These are phyloP conservation scores for Jimgerdemannia lactiflua DNA, from an alignment of 192 early-diverging fungal genomes.

Conservation along the genomic window DNA sequence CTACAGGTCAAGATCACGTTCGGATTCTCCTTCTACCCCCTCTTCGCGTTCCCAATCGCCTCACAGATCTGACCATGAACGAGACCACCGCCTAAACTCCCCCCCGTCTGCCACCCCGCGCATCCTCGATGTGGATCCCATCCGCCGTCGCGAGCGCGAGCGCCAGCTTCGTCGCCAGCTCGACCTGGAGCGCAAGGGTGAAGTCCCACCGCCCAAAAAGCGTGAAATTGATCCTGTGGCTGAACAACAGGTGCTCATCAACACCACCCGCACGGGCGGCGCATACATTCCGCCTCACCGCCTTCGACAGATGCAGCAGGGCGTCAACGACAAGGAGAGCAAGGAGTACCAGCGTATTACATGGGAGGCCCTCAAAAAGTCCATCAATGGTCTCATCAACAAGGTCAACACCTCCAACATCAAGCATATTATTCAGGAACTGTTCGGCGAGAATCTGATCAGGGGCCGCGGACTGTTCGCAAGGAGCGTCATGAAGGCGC, in stretches of 20 bases:
- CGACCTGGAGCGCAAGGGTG: not conserved
- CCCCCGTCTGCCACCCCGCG: not conserved
- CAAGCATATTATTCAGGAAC: slow-evolving; percentile 83
- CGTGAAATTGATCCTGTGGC: slow-evolving; percentile 35
- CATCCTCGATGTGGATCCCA: slow-evolving; percentile 15
- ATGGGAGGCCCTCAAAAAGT: slow-evolving; percentile 95
- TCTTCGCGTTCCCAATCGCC: not conserved
- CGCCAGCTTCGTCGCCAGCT: slow-evolving; percentile 26
- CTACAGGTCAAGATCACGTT: slow-evolving; percentile 10
- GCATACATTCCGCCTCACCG: slow-evolving; percentile 86
- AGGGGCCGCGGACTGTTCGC: slow-evolving; percentile 89
- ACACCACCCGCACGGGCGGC: slow-evolving; percentile 58
- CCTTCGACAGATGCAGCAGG: slow-evolving; percentile 70
- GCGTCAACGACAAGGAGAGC: slow-evolving; percentile 65
- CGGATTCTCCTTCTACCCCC: slow-evolving; percentile 13
- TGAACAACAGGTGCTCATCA: slow-evolving; percentile 38
- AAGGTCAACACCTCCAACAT: slow-evolving; percentile 92
- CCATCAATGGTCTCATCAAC: slow-evolving; percentile 94
- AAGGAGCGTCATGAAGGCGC: slow-evolving; percentile 86
- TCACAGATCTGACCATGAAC: not conserved
- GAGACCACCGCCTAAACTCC: not conserved
- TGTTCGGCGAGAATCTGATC: slow-evolving; percentile 89
- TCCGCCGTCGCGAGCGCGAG: slow-evolving; percentile 34
- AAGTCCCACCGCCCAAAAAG: slow-evolving; percentile 19
- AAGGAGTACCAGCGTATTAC: slow-evolving; percentile 82